Percentiles rank a stretch among this genome's conserved stretches.
These are phyloP conservation scores for Fusarium newnesense DNA, from an alignment of 2,329 filamentous ascomycete species.

Conservation along the genomic window DNA sequence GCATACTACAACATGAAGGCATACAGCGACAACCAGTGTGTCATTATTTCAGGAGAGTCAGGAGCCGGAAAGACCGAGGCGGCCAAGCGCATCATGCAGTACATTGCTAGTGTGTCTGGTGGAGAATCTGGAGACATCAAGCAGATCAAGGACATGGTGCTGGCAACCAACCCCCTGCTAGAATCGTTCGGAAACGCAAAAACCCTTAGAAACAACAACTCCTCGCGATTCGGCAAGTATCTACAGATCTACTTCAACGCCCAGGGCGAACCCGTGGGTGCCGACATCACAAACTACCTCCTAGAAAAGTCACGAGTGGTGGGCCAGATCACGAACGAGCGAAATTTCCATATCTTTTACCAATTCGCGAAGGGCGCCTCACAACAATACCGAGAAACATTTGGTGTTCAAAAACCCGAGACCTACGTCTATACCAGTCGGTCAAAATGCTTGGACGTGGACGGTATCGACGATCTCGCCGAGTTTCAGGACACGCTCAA, in stretches of 20 bases:
- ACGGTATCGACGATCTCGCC: slow-evolving; percentile 89
- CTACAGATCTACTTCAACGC: slow-evolving; percentile 95
- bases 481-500: slow-evolving; percentile 92
- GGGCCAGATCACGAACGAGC: slow-evolving; percentile 92
- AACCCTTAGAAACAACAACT: slow-evolving; percentile 98
- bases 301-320: slow-evolving; percentile 96
- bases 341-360: slow-evolving; percentile 99
- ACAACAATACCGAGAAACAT: slow-evolving; percentile 85
- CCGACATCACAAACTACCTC: slow-evolving; percentile 98
- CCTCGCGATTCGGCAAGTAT: slow-evolving; percentile 97
- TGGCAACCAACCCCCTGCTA: slow-evolving; percentile 95
- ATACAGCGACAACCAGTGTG: slow-evolving; percentile 98
- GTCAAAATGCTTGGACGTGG: slow-evolving; percentile 94
- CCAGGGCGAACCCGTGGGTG: slow-evolving; percentile 91
- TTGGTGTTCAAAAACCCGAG: slow-evolving; percentile 90
- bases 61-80: slow-evolving; percentile 98
- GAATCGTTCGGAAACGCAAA: slow-evolving; percentile 99
- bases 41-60: slow-evolving; percentile 98
- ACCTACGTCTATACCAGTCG: slow-evolving; percentile 93
- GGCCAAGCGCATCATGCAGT: slow-evolving; percentile 99
- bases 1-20: slow-evolving; percentile 99
- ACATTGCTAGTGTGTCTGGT: slow-evolving; percentile 96
- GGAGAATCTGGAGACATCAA: slow-evolving; percentile 87
- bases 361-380: slow-evolving; percentile 97
- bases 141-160: slow-evolving; percentile 98